Evolutionary conservation across 176 grass and related monocot genomes (phyloP).

Genomic region (Alloteropsis semialata): DNA sequence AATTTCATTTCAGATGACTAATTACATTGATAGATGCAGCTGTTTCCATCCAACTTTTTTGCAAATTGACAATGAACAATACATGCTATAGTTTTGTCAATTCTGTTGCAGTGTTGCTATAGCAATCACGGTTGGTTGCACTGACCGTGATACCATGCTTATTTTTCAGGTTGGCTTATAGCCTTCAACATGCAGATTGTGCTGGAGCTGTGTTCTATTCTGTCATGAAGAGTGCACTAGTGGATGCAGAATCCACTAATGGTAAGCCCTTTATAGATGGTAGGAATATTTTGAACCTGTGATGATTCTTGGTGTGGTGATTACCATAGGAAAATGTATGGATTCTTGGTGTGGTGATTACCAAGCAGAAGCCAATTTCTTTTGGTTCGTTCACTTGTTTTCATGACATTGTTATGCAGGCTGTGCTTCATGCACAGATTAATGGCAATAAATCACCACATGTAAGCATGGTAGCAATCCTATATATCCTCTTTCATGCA

Average conservation of each 20-base stretch:
- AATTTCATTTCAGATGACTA: conserved; percentile 1
- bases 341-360: background rate
- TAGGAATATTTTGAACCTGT: background rate
- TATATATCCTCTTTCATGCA: background rate
- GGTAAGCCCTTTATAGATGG: conserved; percentile 32
- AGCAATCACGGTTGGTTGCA: background rate
- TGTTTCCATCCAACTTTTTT: background rate
- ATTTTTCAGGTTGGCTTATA: conserved; percentile 75
- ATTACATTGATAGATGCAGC: background rate
- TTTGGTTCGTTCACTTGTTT: background rate
- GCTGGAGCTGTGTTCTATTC: conserved; percentile 79
- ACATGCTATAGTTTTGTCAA: conserved; percentile 1
- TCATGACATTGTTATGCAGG: background rate
- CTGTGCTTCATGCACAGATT: background rate
- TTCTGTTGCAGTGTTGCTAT: background rate
- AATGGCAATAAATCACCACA: background rate
- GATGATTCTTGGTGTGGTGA: background rate
- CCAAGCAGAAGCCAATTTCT: background rate
- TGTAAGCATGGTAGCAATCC: background rate
- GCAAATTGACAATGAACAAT: background rate
- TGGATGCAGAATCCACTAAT: conserved; percentile 52
- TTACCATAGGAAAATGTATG: background rate
- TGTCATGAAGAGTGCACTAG: conserved; percentile 66
- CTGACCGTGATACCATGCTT: conserved; percentile 12
- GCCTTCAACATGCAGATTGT: conserved; percentile 79